Base-by-base conservation (phyloP, 2,329 filamentous ascomycete species). In the Hypoxylon sp. region DNA sequence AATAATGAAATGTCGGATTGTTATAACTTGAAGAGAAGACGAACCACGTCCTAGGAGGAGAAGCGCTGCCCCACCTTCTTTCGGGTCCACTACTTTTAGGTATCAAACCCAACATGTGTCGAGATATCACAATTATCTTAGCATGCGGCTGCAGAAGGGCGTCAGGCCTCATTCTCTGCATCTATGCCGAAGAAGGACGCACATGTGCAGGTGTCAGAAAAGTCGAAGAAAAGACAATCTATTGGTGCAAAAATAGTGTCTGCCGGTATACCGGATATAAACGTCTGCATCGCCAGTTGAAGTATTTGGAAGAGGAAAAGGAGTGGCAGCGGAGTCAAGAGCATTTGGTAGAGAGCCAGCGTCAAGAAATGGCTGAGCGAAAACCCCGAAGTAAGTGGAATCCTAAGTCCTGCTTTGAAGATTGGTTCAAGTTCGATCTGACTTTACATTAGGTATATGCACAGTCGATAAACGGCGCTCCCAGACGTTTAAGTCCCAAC, bases 221-320 rank as follows among this genome's bases (percentile, higher is more conserved):
- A 11, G 41, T 55, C n/a, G 32, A 50, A 25, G 19, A 32, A 0
- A 53, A 50, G 25, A 61, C 60, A 4, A 49, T 64, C 6, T 68
- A 48, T 17, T 68, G 60, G 60, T 68, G 65, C 36, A 51, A 34
- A 13, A 68, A 68, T 45, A 52, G 41, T 13, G 38, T 46, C 2
- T 68, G 65, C 34, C 57, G 65, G 14, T 57, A 68, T n/a, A 51
- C 57, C 38, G 65, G 51, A 11, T 45, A 58, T 28, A 68, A 50
- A 13, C 60, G 65, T 2, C 11, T 68, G 9, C 38, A 41, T 2
- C 65, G 65, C 10, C 65, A 68, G 57, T 19, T 64, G 41, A 61
- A 34, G 32, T 65, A 65, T 41, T 32, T 68, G 10, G 38, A 68
- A n/a, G 65, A 68, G n/a, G 65, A 68, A 11, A 52, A 28, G 38